Percentiles rank a stretch among this genome's conserved stretches.
Conservation (phyloP, 257 asterid genomes). For the Coffea canephora region DNA sequence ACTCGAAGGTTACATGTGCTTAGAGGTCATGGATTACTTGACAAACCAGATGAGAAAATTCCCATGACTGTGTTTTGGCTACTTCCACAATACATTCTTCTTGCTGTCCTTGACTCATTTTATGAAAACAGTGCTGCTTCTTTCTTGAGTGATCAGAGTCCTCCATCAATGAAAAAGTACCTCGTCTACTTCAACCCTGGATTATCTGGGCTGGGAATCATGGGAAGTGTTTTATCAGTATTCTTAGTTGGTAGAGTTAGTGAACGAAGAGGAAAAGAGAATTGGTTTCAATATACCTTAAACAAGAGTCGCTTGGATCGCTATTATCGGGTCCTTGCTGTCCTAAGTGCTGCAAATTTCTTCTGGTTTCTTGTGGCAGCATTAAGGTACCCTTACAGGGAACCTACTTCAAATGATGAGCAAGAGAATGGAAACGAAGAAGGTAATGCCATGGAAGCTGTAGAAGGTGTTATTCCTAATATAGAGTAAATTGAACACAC, state of each 20-base stretch:
- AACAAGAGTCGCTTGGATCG: conserved; percentile 55
- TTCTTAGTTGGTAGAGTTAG: conserved; percentile 46
- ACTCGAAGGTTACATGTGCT: conserved; percentile 33
- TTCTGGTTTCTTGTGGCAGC: conserved; percentile 13
- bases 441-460: neutral
- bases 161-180: conserved; percentile 30
- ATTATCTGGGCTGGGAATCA: conserved; percentile 46
- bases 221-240: conserved; percentile 40
- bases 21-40: conserved; percentile 21
- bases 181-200: conserved; percentile 16
- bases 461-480: too few species aligned
- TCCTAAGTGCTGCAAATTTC: conserved; percentile 39
- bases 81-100: conserved; percentile 47
- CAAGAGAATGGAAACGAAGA: neutral
- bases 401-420: neutral
- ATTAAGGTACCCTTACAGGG: neutral
- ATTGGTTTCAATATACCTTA: conserved; percentile 55
- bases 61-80: conserved; percentile 49
- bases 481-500: too few species aligned
- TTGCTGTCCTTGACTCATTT: conserved; percentile 41
- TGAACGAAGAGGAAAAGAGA: conserved; percentile 31
- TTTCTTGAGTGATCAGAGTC: conserved; percentile 32
- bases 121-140: conserved; percentile 24
- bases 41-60: conserved; percentile 31
- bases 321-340: conserved; percentile 54